Percentiles rank a stretch among this genome's conserved stretches.
Conservation (phyloP, 1,139 yeast genomes). For the Yamadazyma spencermartinsiae region DNA sequence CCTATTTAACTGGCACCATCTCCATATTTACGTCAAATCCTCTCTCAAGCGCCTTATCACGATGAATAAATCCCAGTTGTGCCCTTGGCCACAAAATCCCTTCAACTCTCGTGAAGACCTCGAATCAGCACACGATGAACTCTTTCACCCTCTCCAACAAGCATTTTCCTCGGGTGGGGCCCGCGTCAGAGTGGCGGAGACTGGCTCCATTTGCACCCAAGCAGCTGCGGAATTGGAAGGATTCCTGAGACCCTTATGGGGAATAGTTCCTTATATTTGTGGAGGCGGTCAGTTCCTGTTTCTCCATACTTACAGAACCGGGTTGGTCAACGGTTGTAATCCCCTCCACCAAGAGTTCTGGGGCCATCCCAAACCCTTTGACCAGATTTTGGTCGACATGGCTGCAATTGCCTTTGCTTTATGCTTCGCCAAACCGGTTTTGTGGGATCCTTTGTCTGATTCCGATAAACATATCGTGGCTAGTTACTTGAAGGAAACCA, state of each 20-base stretch:
- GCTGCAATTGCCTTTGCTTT: slow-evolving; percentile 28
- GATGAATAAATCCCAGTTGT: too few species aligned
- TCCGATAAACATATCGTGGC: slow-evolving; percentile 18
- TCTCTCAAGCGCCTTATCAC: too few species aligned
- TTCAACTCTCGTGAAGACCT: slow-evolving; percentile 5
- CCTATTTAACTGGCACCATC: too few species aligned
- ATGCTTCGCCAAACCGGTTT: slow-evolving; percentile 18
- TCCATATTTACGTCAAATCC: too few species aligned
- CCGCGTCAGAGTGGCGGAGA: slow-evolving; percentile 9
- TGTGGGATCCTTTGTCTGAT: slow-evolving; percentile 25
- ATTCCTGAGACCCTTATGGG: slow-evolving; percentile 27
- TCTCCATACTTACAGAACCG: slow-evolving; percentile 15
- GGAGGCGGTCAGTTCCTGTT: slow-evolving; percentile 23
- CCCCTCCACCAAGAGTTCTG: slow-evolving; percentile 25
- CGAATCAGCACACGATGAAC: slow-evolving; percentile 8
- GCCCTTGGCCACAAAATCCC: not conserved
- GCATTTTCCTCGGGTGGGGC: slow-evolving; percentile 10
- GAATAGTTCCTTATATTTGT: slow-evolving; percentile 23
- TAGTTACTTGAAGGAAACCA: slow-evolving; percentile 17
- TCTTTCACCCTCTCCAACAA: slow-evolving; percentile 10
- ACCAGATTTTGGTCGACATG: slow-evolving; percentile 26
- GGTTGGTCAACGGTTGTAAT: slow-evolving; percentile 25
- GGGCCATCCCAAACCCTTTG: slow-evolving; percentile 20
- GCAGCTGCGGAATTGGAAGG: slow-evolving; percentile 26
- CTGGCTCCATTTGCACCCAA: slow-evolving; percentile 20